These are phyloP conservation scores for Protostelium mycophagum DNA, from an alignment of 78 protist species.

Conservation along the genomic window DNA sequence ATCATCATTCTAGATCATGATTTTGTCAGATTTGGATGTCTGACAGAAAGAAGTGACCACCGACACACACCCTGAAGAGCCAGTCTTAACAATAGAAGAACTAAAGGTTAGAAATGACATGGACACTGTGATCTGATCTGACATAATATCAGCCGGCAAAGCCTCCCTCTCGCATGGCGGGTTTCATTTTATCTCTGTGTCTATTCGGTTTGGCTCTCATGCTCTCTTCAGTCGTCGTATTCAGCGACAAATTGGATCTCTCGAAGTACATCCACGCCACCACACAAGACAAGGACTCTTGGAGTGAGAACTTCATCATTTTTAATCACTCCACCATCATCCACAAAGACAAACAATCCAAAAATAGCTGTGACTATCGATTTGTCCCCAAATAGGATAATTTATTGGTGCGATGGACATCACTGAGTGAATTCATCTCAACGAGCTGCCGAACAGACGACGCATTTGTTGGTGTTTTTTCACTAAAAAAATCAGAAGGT, in stretches of 20 bases:
- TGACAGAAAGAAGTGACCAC: not conserved
- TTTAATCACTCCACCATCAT: not conserved
- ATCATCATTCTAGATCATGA: not conserved
- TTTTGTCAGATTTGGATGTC: not conserved
- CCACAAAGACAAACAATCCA: too few relatives aligned
- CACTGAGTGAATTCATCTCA: too few relatives aligned
- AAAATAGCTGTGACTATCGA: too few relatives aligned
- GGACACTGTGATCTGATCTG: too few relatives aligned
- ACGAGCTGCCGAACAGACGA: too few relatives aligned
- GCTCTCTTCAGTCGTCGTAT: not conserved
- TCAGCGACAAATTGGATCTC: not conserved
- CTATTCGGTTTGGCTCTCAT: not conserved
- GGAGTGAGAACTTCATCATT: not conserved
- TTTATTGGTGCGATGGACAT: too few relatives aligned
- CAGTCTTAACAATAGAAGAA: not conserved
- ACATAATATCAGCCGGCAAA: too few relatives aligned
- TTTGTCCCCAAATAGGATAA: too few relatives aligned
- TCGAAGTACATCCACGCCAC: not conserved
- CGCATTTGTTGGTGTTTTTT: too few relatives aligned
- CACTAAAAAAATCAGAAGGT: too few relatives aligned
- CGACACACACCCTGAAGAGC: not conserved
- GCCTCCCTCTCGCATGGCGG: not conserved
- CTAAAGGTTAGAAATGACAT: not conserved
- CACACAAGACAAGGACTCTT: not conserved
- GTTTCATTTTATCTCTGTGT: not conserved